Percentiles rank a stretch among this genome's conserved stretches.
Evolutionary conservation across 169 alveolate species (phyloP).

Genomic region (Plasmodium reichenowi): DNA sequence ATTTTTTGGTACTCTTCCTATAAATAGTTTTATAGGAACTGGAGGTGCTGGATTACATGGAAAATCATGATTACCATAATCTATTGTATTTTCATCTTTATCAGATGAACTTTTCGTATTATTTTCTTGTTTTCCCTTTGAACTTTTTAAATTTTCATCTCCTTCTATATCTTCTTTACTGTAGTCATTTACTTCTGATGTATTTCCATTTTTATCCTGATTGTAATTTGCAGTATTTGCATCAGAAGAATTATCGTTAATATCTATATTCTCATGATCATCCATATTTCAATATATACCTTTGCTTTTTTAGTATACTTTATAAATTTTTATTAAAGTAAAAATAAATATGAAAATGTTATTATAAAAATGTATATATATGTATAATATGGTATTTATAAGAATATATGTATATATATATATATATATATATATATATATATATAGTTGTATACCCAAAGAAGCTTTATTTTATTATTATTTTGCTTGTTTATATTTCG

Average conservation of each 20-base stretch:
- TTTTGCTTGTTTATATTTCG: too few relatives aligned
- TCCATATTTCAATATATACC: constrained; percentile 35
- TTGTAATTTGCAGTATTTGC: constrained; percentile 59
- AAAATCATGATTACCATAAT: constrained; percentile 51
- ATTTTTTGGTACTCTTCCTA: constrained; percentile 91
- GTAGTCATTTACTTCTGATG: constrained; percentile 57
- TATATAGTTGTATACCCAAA: neutral
- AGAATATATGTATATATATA: neutral
- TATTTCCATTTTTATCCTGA: constrained; percentile 50
- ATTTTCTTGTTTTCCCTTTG: constrained; percentile 35
- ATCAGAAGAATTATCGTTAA: constrained; percentile 72
- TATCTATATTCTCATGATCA: constrained; percentile 68
- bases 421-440: neutral
- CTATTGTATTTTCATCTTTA: constrained; percentile 54
- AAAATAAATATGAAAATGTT: neutral
- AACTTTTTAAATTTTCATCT: constrained; percentile 18
- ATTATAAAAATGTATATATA: neutral
- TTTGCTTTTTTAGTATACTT: neutral
- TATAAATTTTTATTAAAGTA: neutral
- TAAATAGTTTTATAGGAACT: constrained; percentile 91
- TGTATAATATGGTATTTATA: neutral
- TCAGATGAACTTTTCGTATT: constrained; percentile 50
- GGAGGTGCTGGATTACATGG: constrained; percentile 93
- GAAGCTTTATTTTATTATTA: too few relatives aligned
- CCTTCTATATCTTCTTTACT: constrained; percentile 55